These are phyloP conservation scores for Colletotrichum musicola DNA, from an alignment of 2,329 filamentous ascomycete genomes.

Conservation along the genomic window DNA sequence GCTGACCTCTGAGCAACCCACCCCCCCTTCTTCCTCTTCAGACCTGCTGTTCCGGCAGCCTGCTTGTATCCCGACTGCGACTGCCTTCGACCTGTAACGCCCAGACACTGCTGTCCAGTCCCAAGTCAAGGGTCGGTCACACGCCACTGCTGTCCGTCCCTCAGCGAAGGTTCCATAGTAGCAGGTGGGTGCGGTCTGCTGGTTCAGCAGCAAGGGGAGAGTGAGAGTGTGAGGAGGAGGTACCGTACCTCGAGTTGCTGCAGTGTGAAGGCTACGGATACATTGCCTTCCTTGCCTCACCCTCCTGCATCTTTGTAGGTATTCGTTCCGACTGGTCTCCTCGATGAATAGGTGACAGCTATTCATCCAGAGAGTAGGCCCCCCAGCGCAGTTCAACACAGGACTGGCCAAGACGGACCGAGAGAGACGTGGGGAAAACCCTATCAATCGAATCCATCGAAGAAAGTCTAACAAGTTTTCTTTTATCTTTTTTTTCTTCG, in stretches of 20 bases:
- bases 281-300: not conserved
- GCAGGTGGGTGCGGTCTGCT: too few species aligned
- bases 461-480: too few species aligned
- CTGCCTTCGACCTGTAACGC: slow-evolving; percentile 32
- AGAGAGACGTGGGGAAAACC: not conserved
- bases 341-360: slow-evolving; percentile 7
- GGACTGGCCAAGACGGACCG: not conserved
- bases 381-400: slow-evolving; percentile 12
- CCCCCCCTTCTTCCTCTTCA: slow-evolving; percentile 37
- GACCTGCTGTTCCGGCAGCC: slow-evolving; percentile 34
- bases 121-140: slow-evolving; percentile 31
- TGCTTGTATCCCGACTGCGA: slow-evolving; percentile 31
- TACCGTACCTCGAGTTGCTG: slow-evolving; percentile 13
- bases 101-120: slow-evolving; percentile 29
- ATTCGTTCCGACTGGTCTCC: slow-evolving; percentile 18
- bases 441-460: too few species aligned
- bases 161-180: slow-evolving; percentile 13
- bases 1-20: slow-evolving; percentile 30
- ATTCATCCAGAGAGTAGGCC: slow-evolving; percentile 1
- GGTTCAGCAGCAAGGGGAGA: slow-evolving; percentile 10
- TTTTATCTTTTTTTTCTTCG: too few species aligned
- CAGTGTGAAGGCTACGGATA: not conserved
- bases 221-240: not conserved
- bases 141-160: slow-evolving; percentile 27
- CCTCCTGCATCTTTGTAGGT: slow-evolving; percentile 18